Evolutionary conservation across 2,329 filamentous ascomycete genomes (phyloP).

Genomic region (Fusarium hainanense): DNA sequence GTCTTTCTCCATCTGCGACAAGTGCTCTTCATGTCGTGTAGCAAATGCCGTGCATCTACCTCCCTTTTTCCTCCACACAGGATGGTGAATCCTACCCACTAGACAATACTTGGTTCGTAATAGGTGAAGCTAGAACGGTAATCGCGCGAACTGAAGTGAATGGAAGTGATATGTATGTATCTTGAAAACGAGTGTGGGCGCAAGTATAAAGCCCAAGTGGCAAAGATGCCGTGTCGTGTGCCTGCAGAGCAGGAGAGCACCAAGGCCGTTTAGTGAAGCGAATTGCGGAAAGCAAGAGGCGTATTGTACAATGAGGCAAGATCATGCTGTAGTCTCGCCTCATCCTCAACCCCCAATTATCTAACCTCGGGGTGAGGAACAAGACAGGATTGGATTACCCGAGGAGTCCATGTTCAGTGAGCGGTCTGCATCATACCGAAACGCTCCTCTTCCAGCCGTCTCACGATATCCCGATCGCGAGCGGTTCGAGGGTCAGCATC

Average conservation of each 20-base stretch:
- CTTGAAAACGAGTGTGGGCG: slow-evolving; percentile 35
- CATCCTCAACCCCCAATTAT: slow-evolving; percentile 24
- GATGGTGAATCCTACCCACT: slow-evolving; percentile 41
- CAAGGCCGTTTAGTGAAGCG: slow-evolving; percentile 34
- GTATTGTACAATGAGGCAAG: slow-evolving; percentile 34
- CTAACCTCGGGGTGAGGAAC: slow-evolving; percentile 15
- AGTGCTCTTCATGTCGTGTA: slow-evolving; percentile 46
- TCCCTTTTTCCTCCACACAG: slow-evolving; percentile 31
- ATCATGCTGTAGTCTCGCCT: slow-evolving; percentile 8
- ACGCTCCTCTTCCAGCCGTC: slow-evolving; percentile 65
- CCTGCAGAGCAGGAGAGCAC: slow-evolving; percentile 11
- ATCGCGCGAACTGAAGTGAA: slow-evolving; percentile 35
- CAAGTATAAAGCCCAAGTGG: slow-evolving; percentile 37
- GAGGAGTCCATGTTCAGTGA: slow-evolving; percentile 32
- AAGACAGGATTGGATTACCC: slow-evolving; percentile 8
- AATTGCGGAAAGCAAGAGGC: slow-evolving; percentile 37
- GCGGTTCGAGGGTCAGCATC: slow-evolving; percentile 68
- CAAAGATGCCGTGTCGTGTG: slow-evolving; percentile 34
- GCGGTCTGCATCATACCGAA: slow-evolving; percentile 49
- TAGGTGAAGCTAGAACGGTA: slow-evolving; percentile 24
- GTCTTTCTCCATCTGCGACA: slow-evolving; percentile 32
- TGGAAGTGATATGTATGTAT: slow-evolving; percentile 31
- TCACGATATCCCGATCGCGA: slow-evolving; percentile 67
- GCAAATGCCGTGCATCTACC: slow-evolving; percentile 41
- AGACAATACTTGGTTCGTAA: slow-evolving; percentile 46